A percentile compares a stretch with the other conserved stretches of the same genome.
Conservation (phyloP, 2,329 filamentous ascomycete genomes). For the Drechslerella dactyloides region DNA sequence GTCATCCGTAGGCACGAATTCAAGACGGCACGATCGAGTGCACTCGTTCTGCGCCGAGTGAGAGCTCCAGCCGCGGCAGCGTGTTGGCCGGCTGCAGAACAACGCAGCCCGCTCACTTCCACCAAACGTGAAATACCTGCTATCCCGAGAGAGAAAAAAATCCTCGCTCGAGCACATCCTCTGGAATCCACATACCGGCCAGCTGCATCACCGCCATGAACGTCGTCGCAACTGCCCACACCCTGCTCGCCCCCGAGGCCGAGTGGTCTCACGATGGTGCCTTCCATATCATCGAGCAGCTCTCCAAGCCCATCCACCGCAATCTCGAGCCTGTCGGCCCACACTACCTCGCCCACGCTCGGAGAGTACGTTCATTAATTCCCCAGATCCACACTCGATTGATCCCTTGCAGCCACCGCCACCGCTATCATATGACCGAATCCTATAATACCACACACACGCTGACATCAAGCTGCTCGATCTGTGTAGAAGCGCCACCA, state of each 20-base stretch:
- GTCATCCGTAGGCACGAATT: no score
- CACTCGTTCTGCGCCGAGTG: no score
- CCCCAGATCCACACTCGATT: neutral
- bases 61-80: no score
- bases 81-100: no score
- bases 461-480: neutral
- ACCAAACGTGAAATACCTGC: neutral
- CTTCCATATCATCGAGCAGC: conserved; percentile 39
- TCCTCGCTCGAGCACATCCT: neutral
- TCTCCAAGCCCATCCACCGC: conserved; percentile 40
- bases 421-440: neutral
- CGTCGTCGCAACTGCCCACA: conserved; percentile 31
- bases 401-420: neutral
- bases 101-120: no score
- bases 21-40: no score
- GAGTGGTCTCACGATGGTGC: conserved; percentile 41
- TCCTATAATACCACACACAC: neutral
- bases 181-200: neutral
- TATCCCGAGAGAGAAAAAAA: neutral
- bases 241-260: conserved; percentile 26
- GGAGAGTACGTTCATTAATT: conserved; percentile 69
- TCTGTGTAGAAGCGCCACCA: conserved; percentile 74
- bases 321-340: conserved; percentile 95
- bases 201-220: conserved; percentile 24
- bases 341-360: conserved; percentile 96